Base-by-base conservation (phyloP, 1,284 basidiomycete species). In the Mycosarcoma maydis region DNA sequence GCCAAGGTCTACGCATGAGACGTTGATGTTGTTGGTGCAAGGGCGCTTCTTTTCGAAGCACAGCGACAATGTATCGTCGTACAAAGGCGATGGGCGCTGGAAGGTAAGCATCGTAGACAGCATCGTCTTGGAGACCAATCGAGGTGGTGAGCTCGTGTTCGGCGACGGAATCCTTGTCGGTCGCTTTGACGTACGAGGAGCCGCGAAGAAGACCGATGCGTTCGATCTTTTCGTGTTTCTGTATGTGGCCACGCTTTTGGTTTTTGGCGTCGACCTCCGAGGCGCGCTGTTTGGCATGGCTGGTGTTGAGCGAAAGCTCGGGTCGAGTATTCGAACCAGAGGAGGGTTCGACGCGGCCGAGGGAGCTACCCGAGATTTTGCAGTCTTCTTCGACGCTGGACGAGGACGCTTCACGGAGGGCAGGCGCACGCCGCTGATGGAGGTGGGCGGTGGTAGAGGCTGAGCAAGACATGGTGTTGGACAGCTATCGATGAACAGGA, bases 1-100 rank as follows among this genome's bases (percentile, higher is more conserved):
- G 83, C 83, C 86, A 88, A 1, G 90, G 87, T 3, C 56, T 47
- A 3, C 66, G 51, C 2, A 78, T 61, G 5, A 36, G 32, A 26
- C 38, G 36, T 24, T 76, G 76, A 39, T 75, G 72, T 32, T 60
- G 37, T 8, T 75, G 75, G 23, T 76, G 62, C 3, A 66, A 20
- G 0, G 55, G 55, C 1, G 65, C 60, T 38, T 78, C 76, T 13
- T 47, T 58, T 13, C 60, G 34, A 24, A 76, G 34, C 3, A 45
- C 51, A 0, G 57, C 37, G 17, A 78, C 67, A 23, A 78, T 61
- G 23, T 48, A 5, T 6, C 72, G 48, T 9, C 76, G 44, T 0
- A 76, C 45, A 26, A 53, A 49, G 10, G 72, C 75, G 23, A 76
- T 47, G 14, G 69, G 60, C 1, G 47, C 44, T 1, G 74, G 53